Evolutionary conservation across 768 basidiomycete genomes (phyloP), one percentile per base, ranked within the genome.

Genomic region (Tulasnella sp.): DNA sequence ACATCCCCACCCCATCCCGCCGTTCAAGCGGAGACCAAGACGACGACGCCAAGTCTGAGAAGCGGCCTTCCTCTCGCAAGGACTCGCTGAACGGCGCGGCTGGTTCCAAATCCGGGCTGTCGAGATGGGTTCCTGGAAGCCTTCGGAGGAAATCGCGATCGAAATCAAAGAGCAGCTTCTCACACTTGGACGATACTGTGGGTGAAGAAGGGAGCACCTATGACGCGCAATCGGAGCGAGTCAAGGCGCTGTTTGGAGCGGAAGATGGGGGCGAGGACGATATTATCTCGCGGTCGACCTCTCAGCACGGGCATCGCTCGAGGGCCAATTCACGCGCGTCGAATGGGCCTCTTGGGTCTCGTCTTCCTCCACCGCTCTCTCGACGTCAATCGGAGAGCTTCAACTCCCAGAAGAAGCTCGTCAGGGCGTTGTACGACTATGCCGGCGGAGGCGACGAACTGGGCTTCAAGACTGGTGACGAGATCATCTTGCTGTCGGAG

Each of bases 351-450:
- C 41, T 40, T 37, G 77, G 50, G n/a, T 76, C 75, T 42, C 28
- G 42, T 4, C 60, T 72, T 16, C 50, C 75, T 20, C 79, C 81
- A 8, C 40, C 75, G 31, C 80, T 75, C n/a, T 77, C 78, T 31
- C 37, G 48, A 20, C 79, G 72, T 40, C 41, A 73, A n/a, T 81
- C 75, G 28, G 46, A 48, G 46, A 75, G 48, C 44, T 60, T 46
- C 0, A 75, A n/a, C 28, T 77, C 58, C 69, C 78, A 69, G 44
- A 81, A 79, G 77, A 81, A 72, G 76, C 78, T 34, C 77, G 83
- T 93, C 76, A 89, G 91, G 72, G 95, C 94, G 0, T 83, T 93
- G 82, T 91, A 93, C 84, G 93, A 94, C 85, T 97, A 95, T 85
- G 85, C 87, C 0, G 94, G 91, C 3, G 92, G 92, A 2, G 86